Conservation (phyloP, 345 rosid genomes). For the Melaleuca quinquenervia region DNA sequence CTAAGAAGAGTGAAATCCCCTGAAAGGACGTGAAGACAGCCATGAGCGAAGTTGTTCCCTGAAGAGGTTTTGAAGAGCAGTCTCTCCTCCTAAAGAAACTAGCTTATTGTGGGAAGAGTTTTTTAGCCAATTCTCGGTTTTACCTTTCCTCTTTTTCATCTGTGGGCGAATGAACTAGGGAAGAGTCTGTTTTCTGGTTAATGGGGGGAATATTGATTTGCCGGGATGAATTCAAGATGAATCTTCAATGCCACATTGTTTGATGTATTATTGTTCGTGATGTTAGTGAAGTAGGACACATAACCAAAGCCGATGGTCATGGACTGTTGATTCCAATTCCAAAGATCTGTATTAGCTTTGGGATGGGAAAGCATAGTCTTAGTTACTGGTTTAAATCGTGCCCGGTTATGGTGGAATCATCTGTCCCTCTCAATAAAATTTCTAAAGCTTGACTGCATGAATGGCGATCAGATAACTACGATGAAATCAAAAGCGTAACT, state of each 20-base stretch:
- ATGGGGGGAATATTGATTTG: not conserved
- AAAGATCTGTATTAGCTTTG: not conserved
- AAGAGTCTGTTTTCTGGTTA: not conserved
- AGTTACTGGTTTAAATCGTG: not conserved
- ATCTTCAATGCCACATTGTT: not conserved
- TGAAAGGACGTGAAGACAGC: not conserved
- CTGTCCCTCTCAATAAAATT: not conserved
- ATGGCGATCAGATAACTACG: not conserved
- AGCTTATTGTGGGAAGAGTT: not conserved
- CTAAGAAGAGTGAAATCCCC: not conserved
- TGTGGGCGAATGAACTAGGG: not conserved
- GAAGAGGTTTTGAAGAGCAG: not conserved
- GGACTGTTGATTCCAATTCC: not conserved
- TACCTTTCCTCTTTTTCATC: not conserved
- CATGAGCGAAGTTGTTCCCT: not conserved
- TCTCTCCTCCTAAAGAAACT: not conserved
- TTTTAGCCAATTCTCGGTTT: not conserved
- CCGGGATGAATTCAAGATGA: not conserved
- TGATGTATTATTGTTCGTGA: not conserved
- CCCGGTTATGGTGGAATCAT: not conserved
- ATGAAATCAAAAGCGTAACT: not conserved
- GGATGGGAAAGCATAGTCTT: not conserved
- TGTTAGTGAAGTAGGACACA: not conserved
- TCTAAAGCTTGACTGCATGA: not conserved
- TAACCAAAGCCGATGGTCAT: not conserved